These are phyloP conservation scores for Coemansia sp. DNA, from an alignment of 192 early-diverging fungal genomes.

Conservation along the genomic window DNA sequence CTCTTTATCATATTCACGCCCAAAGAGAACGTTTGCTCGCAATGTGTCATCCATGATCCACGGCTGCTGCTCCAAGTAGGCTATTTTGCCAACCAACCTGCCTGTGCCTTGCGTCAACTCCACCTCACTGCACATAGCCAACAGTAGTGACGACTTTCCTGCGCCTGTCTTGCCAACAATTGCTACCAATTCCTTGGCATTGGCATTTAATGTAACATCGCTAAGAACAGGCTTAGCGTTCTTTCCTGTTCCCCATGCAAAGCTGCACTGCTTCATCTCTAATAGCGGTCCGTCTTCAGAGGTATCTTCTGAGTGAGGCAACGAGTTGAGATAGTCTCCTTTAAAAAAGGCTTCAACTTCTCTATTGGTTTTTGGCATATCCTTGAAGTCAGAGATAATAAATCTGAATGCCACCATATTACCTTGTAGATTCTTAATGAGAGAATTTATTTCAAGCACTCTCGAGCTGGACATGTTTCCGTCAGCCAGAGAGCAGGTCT, in stretches of 20 bases:
- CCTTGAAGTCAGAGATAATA: background rate
- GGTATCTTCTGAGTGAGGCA: background rate
- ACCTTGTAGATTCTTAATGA: background rate
- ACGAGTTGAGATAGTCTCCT: conserved; percentile 21
- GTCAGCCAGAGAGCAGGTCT: too few species aligned
- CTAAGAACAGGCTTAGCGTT: background rate
- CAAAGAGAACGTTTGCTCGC: conserved; percentile 82
- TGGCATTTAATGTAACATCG: conserved; percentile 4
- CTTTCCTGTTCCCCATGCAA: conserved; percentile 7
- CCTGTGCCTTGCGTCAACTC: conserved; percentile 40
- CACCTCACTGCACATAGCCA: conserved; percentile 62
- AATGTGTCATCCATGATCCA: conserved; percentile 60
- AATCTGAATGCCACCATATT: background rate
- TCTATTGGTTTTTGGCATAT: background rate
- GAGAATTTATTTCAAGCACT: too few species aligned
- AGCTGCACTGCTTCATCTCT: conserved; percentile 15
- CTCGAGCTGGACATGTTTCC: too few species aligned
- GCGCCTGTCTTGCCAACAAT: conserved; percentile 64
- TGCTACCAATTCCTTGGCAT: conserved; percentile 53
- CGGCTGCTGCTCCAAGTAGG: conserved; percentile 26
- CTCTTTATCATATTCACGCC: conserved; percentile 59
- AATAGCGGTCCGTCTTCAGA: background rate
- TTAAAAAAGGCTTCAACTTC: conserved; percentile 18
- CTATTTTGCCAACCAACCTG: conserved; percentile 19
- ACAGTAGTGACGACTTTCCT: conserved; percentile 66